Conservation (phyloP, 345 rosid genomes). For the Trapa bicornis region DNA sequence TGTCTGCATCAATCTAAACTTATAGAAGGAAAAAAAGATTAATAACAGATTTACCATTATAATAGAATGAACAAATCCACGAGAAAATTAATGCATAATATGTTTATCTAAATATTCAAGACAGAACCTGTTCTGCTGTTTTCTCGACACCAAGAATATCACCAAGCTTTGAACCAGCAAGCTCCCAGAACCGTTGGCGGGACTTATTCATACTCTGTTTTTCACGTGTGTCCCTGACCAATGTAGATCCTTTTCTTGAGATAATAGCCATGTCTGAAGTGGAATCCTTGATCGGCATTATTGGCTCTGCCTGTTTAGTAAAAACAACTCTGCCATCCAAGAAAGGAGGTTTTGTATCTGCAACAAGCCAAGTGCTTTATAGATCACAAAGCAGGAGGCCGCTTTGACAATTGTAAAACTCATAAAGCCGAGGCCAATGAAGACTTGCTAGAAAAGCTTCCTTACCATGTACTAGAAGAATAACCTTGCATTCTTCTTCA, state of each 20-base stretch:
- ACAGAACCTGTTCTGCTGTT: slow-evolving; percentile 66
- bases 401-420: neutral
- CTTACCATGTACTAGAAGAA: slow-evolving; percentile 94
- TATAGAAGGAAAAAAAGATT: slow-evolving; percentile 1
- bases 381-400: slow-evolving; percentile 8
- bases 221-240: slow-evolving; percentile 88
- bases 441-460: slow-evolving; percentile 6
- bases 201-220: slow-evolving; percentile 87
- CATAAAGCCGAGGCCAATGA: neutral
- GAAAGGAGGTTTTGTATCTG: slow-evolving; percentile 97
- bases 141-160: slow-evolving; percentile 88
- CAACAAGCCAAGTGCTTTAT: slow-evolving; percentile 9
- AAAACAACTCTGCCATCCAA: slow-evolving; percentile 93
- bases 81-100: neutral
- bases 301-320: slow-evolving; percentile 95
- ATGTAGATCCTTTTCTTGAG: slow-evolving; percentile 78
- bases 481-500: slow-evolving; percentile 76
- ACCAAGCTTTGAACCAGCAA: slow-evolving; percentile 94
- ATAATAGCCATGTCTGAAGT: slow-evolving; percentile 99
- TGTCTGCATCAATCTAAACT: slow-evolving; percentile 85
- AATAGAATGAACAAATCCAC: neutral
- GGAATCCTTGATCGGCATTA: slow-evolving; percentile 96
- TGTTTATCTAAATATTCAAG: neutral
- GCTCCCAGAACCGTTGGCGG: slow-evolving; percentile 97
- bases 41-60: neutral